Evolutionary conservation across 2,329 filamentous ascomycete species (phyloP), one percentile per base, ranked within the genome.

Genomic region (Thielaviopsis musarum): DNA sequence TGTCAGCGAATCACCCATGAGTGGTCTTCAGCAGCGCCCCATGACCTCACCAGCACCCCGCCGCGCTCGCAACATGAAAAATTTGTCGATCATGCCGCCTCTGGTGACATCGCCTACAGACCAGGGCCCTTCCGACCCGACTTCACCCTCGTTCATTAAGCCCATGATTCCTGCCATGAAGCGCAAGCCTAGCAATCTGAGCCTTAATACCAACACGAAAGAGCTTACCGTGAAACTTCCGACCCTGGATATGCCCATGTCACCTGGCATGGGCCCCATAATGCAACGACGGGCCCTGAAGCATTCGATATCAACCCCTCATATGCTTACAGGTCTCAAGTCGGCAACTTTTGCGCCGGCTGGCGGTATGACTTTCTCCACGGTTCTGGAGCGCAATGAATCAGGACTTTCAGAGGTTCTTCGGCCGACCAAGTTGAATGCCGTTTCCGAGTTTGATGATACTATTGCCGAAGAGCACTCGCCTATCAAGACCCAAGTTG

Each of bases 21-120:
- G 68, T n/a, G 51, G 38, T 30, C 67, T 74, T 28, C 75, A 75
- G 63, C 75, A 75, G 63, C 74, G 82, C 41, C 82, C 82, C 17
- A 82, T 83, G 78, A 84, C 82, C 21, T 85, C 82, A 22, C 83
- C 84, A 7, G 82, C 82, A 3, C 84, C 84, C 0, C 78, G 85
- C 66, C 84, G 86, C 66, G 78, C 80, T n/a, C 83, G 87, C 61
- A 93, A 93, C 67, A 84, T 90, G 72, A 93, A 93, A 71, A 87
- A 87, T 48, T 76, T 93, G 4, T 90, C 86, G 1, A 87, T 93
- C 53, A 87, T 91, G 66, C 82, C 77, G 58, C 84, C 75, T 0
- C 74, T 78, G 54, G 71, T 70, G 12, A 67, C 71, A 54, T 71
- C 72, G 45, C 70, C 75, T 9, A 72, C 52, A 41, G 70, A 75